Evolutionary conservation across 139 green algal genomes (phyloP), one percentile per base, ranked within the genome.

Genomic region (Asterochloris erici): DNA sequence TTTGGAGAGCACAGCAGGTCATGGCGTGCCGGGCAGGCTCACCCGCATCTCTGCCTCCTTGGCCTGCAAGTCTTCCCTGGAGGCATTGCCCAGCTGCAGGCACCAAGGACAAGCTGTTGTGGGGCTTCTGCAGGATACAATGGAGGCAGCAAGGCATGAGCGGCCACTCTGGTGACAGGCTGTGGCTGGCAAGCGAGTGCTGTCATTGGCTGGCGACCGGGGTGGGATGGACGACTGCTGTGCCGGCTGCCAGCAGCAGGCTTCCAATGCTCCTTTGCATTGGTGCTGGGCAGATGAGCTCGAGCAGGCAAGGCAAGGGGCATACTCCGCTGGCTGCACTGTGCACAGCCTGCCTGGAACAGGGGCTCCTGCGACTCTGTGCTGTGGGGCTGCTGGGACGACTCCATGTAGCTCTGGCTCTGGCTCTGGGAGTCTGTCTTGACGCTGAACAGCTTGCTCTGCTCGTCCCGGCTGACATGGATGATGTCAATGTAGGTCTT

Each of bases 401-500:
- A 60, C 10, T 80, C 74, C 21, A 68, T 12, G 27, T 63, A 29
- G 38, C 63, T 24, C 21, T 28, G 29, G 16, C 73, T 77, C 12
- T 79, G 16, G 63, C n/a, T 60, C 61, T 81, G 47, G 28, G 62
- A 73, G 13, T 71, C 21, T 71, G 68, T 10, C 60, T 63, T 66
- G 61, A 27, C 74, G 28, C 69, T 89, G 86, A 95, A 95, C 54
- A 95, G 85, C 62, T 83, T 80, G 16, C 83, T 77, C 63, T 80
- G 47, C 79, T 94, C 86, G n/a, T 95, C 87, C 85, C 93, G 91
- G 68, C 86, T 71, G 24, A 99, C 90, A 88, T 99, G 96, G 74
- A 98, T 90, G 24, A 96, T 89, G 81, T 99, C 96, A 13, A 99
- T 80, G 91, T 98, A 98, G 0, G 91, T 92, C 74, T 91, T 91